Evolutionary conservation across 768 basidiomycete species (phyloP), one percentile per base, ranked within the genome.

Genomic region (Rhizopogon sp.): DNA sequence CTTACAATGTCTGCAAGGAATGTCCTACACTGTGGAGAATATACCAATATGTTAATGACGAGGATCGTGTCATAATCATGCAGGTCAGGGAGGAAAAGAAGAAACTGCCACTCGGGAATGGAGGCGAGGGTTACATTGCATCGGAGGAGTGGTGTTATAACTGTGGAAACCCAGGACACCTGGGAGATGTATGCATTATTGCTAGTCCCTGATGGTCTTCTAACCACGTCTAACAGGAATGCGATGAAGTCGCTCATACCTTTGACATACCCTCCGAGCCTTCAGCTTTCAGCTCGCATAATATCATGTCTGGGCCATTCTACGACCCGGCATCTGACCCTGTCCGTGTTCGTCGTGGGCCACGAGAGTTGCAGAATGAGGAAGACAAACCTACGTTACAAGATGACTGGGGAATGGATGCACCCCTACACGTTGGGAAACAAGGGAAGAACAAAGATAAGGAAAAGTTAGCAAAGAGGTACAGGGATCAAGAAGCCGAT

Each of bases 21-120:
- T 93, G 90, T 59, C 88, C 89, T 6, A 87, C 85, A 3, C 73
- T 86, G 57, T 93, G 90, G 90, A 78, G 90, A 40, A 71, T 90
- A 60, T 93, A 93, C 60, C 79, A 84, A 39, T 92, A 92, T 59
- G 74, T 87, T 29, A 72, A 76, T 3, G 80, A 81, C 14, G 75
- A 76, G 10, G 83, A 81, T 43, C 80, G 80, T 31, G 63, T 67
- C 10, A 56, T 62, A 6, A 78, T 77, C 41, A 66, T 86, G 2
- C 63, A 66, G 16, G 61, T 56, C 17, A 81, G 88, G 31, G 75
- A 79, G 56, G 65, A 72, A 28, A 87, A 79, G 64, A 77, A 74
- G 42, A 65, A 71, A 3, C 64, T 84, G 6, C 63, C 64, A 11
- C 68, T 89, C 6, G 88, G 89, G 10, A 64, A 84, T 53, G 89